These are phyloP conservation scores for Zalerion maritima DNA, from an alignment of 495 filamentous ascomycete genomes.

Conservation along the genomic window DNA sequence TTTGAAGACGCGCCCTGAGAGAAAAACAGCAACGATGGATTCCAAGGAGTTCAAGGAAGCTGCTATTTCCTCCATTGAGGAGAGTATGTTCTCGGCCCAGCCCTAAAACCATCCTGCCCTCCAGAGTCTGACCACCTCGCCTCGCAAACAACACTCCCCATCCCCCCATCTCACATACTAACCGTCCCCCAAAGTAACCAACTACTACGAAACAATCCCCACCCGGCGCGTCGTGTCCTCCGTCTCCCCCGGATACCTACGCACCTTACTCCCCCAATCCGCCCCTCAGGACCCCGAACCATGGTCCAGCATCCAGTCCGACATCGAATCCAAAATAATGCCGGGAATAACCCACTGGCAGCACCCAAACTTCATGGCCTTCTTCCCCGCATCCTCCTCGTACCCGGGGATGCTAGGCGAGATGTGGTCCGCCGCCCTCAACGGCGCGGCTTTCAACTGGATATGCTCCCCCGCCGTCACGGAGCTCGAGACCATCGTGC, in stretches of 20 bases:
- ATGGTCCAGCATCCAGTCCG: conserved; percentile 69
- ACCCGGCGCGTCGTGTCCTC: conserved; percentile 59
- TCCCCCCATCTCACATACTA: conserved; percentile 7
- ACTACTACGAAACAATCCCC: conserved; percentile 67
- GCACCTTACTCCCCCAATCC: conserved; percentile 56
- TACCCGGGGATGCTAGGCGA: conserved; percentile 87
- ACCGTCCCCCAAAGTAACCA: conserved; percentile 43
- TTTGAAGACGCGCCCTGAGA: too few relatives aligned
- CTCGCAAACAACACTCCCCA: conserved; percentile 1
- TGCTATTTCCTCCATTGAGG: conserved; percentile 68
- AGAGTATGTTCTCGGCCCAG: conserved; percentile 42
- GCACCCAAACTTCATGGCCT: conserved; percentile 91
- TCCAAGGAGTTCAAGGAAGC: conserved; percentile 68
- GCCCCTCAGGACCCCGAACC: conserved; percentile 60
- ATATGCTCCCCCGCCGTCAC: conserved; percentile 90
- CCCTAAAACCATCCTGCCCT: background rate
- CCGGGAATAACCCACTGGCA: conserved; percentile 96
- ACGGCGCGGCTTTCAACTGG: conserved; percentile 92
- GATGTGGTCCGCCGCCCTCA: conserved; percentile 81
- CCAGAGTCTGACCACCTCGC: background rate
- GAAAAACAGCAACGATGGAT: conserved; percentile 48
- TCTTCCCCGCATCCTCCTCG: conserved; percentile 71
- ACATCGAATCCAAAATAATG: conserved; percentile 79
- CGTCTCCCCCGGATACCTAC: conserved; percentile 77
- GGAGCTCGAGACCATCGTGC: conserved; percentile 83